These are phyloP conservation scores for Lentinula edodes DNA, from an alignment of 768 basidiomycete species.

Conservation along the genomic window DNA sequence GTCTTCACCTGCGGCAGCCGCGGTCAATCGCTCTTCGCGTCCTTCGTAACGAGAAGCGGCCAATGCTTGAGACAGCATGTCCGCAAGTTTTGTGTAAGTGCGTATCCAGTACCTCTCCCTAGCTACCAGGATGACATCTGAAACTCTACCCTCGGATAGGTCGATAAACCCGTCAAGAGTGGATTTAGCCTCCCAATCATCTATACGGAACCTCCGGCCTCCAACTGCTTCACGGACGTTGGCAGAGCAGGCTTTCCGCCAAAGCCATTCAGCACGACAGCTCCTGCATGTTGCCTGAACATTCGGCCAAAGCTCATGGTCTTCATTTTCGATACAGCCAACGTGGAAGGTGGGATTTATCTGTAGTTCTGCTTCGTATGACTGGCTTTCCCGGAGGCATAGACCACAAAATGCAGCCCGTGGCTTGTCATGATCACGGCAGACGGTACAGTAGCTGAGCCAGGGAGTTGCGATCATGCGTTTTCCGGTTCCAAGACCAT, in stretches of 20 bases:
- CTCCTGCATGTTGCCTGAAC: slow-evolving; percentile 63
- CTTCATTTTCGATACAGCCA: slow-evolving; percentile 64
- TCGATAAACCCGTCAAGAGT: slow-evolving; percentile 70
- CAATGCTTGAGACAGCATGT: slow-evolving; percentile 63
- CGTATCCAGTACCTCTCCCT: slow-evolving; percentile 71
- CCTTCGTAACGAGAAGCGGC: slow-evolving; percentile 48
- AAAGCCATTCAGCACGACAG: slow-evolving; percentile 64
- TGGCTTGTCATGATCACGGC: slow-evolving; percentile 59
- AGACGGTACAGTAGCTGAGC: slow-evolving; percentile 45
- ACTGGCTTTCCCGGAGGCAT: slow-evolving; percentile 60
- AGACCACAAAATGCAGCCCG: slow-evolving; percentile 53
- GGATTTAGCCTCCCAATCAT: slow-evolving; percentile 50
- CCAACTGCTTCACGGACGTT: neutral
- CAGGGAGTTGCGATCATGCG: slow-evolving; percentile 34
- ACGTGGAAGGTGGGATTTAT: slow-evolving; percentile 28
- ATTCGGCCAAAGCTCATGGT: slow-evolving; percentile 60
- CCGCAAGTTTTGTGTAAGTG: slow-evolving; percentile 55
- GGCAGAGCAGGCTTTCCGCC: slow-evolving; percentile 20
- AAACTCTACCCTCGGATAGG: slow-evolving; percentile 62
- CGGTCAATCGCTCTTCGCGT: slow-evolving; percentile 18
- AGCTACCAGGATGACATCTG: slow-evolving; percentile 54
- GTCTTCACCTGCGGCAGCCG: slow-evolving; percentile 26
- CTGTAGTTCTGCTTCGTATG: slow-evolving; percentile 25
- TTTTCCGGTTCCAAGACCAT: slow-evolving; percentile 50
- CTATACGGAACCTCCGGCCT: slow-evolving; percentile 9